Conservation (phyloP, 176 grass and related monocot genomes). For the Zoysia pacifica region DNA sequence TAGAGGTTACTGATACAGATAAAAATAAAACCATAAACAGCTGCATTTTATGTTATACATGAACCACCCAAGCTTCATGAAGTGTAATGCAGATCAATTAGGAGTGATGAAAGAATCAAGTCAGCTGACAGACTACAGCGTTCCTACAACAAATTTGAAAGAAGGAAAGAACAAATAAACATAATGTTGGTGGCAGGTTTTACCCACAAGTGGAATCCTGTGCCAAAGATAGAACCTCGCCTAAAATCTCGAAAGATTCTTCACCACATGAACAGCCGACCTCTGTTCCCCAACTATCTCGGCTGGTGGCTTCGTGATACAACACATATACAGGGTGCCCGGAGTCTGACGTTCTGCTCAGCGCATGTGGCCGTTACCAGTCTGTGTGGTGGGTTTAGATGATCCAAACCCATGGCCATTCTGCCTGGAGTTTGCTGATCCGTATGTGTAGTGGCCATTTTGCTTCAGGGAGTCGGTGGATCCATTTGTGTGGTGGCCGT, state of each 20-base stretch:
- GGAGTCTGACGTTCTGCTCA: conserved; percentile 22
- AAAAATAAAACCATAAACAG: conserved; percentile 13
- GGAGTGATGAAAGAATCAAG: conserved; percentile 43
- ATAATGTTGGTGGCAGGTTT: conserved; percentile 13
- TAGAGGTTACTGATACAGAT: conserved; percentile 25
- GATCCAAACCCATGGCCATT: conserved; percentile 29
- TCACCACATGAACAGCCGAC: conserved; percentile 21
- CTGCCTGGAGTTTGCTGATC: conserved; percentile 26
- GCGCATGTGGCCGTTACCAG: conserved; percentile 26
- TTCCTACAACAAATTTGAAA: conserved; percentile 40
- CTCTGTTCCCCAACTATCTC: conserved; percentile 27
- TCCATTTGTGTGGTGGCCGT: conserved; percentile 37
- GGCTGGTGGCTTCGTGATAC: conserved; percentile 16
- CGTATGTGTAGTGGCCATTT: conserved; percentile 31
- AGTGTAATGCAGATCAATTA: conserved; percentile 31
- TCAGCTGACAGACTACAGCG: conserved; percentile 43
- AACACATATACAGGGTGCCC: conserved; percentile 44
- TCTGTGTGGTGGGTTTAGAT: conserved; percentile 26
- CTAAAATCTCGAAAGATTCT: conserved; percentile 14
- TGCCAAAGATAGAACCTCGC: conserved; percentile 32
- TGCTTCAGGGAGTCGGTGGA: conserved; percentile 29
- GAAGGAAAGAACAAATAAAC: conserved; percentile 9
- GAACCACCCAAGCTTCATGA: conserved; percentile 17
- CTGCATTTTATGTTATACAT: conserved; percentile 16
- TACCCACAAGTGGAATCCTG: conserved; percentile 35